Evolutionary conservation across 139 green algal genomes (phyloP).

Genomic region (Chlorella sp.): DNA sequence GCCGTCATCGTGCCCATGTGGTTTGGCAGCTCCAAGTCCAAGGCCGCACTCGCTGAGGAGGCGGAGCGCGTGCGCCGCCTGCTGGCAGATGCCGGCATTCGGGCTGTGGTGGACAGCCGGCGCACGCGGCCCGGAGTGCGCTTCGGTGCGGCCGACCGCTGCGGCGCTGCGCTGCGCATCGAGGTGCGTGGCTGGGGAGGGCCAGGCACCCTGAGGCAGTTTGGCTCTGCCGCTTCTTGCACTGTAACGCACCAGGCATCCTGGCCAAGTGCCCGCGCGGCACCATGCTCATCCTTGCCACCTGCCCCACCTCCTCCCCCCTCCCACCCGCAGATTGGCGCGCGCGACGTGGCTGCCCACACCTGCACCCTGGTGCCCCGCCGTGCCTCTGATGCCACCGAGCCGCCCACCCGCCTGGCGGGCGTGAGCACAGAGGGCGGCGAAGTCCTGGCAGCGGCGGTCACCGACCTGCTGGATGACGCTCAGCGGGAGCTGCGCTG

Average conservation of each 20-base stretch:
- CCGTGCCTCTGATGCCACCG: neutral
- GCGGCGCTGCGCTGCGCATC: conserved; percentile 80
- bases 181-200: conserved; percentile 56
- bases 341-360: conserved; percentile 79
- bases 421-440: too few relatives aligned
- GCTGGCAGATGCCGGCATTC: conserved; percentile 70
- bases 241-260: too few relatives aligned
- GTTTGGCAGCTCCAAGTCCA: too few relatives aligned
- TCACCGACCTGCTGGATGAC: conserved; percentile 59
- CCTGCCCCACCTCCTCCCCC: neutral
- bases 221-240: too few relatives aligned
- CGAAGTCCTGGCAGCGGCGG: neutral
- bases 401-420: neutral
- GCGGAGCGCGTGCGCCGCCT: conserved; percentile 17
- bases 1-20: neutral
- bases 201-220: too few relatives aligned
- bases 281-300: neutral
- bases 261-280: too few relatives aligned
- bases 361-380: conserved; percentile 54
- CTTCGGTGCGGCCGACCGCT: conserved; percentile 95
- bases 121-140: conserved; percentile 84
- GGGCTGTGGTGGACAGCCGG: conserved; percentile 85
- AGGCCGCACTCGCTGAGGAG: neutral
- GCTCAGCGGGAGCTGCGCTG: conserved; percentile 58
- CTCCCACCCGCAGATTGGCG: conserved; percentile 58